Percentiles rank a stretch among this genome's conserved stretches.
phyloP scores from a whole-genome alignment of 192 early-diverging fungal species.

The Coemansia sp. region DNA sequence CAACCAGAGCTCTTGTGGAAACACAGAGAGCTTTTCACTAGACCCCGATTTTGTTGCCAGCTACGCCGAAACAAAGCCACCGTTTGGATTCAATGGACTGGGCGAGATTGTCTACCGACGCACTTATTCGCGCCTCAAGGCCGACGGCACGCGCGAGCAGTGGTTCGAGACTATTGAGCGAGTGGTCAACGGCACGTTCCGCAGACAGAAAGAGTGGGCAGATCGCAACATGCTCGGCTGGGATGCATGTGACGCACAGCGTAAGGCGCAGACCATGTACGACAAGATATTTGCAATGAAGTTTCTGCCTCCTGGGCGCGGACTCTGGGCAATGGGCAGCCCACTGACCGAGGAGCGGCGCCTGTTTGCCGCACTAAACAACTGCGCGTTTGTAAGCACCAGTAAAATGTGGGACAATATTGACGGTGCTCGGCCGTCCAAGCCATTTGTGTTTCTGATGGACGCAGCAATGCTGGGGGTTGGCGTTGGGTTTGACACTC shows the following conservation, averaged over 20 bases:
- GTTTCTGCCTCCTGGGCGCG: conserved; percentile 54
- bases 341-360: conserved; percentile 47
- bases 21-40: not conserved
- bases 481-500: conserved; percentile 56
- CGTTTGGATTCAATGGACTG: conserved; percentile 55
- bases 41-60: conserved; percentile 9
- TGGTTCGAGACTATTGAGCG: conserved; percentile 53
- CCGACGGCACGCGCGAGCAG: conserved; percentile 24
- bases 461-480: conserved; percentile 54
- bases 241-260: conserved; percentile 42
- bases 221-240: conserved; percentile 27
- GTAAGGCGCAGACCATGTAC: conserved; percentile 52
- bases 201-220: conserved; percentile 47
- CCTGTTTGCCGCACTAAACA: conserved; percentile 52
- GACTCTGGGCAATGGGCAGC: conserved; percentile 56
- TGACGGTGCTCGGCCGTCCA: conserved; percentile 1
- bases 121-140: conserved; percentile 49
- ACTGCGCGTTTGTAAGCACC: conserved; percentile 56
- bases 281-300: conserved; percentile 53
- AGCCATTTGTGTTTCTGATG: conserved; percentile 52
- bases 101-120: conserved; percentile 54
- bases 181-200: conserved; percentile 55
- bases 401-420: conserved; percentile 44
- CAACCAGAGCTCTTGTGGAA: too few species aligned
- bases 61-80: conserved; percentile 10